A percentile compares a stretch with the other conserved stretches of the same genome.
phyloP scores from a whole-genome alignment of 148 eudicot species.

The Rhododendron kiyosumense region DNA sequence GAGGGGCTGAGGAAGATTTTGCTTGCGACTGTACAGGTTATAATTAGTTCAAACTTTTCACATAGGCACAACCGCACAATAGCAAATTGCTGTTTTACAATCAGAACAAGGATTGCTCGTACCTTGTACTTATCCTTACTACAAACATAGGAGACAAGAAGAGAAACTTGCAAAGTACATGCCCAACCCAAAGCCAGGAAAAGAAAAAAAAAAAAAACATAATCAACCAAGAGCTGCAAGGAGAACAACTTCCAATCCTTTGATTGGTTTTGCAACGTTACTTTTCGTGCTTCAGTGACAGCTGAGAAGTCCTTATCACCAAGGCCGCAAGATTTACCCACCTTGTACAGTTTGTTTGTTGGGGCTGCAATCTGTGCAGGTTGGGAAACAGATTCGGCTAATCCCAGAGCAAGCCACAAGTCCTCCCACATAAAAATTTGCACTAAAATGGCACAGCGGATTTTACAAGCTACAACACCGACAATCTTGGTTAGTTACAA shows the following conservation, averaged over 20 bases:
- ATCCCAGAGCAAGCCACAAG: too few species aligned
- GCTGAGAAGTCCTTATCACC: conserved; percentile 86
- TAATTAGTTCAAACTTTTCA: too few species aligned
- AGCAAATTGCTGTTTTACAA: too few species aligned
- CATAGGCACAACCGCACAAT: too few species aligned
- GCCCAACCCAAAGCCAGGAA: too few species aligned
- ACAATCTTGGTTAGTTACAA: neutral
- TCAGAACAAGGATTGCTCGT: too few species aligned
- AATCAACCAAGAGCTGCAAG: neutral
- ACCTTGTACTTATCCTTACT: too few species aligned
- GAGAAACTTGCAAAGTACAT: too few species aligned
- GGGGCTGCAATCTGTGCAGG: conserved; percentile 86
- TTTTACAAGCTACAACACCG: neutral
- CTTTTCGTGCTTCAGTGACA: conserved; percentile 84
- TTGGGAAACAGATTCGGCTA: conserved; percentile 69
- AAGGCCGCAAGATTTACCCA: conserved; percentile 68
- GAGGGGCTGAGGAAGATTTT: too few species aligned
- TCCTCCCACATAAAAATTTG: neutral
- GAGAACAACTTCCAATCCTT: neutral
- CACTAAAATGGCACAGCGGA: neutral
- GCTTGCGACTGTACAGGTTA: too few species aligned
- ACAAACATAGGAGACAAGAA: too few species aligned
- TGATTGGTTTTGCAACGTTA: conserved; percentile 28
- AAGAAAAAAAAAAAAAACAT: neutral
- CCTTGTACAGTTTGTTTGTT: conserved; percentile 81